Evolutionary conservation across 768 basidiomycete genomes (phyloP).

Genomic region (Peribolospora baueri): DNA sequence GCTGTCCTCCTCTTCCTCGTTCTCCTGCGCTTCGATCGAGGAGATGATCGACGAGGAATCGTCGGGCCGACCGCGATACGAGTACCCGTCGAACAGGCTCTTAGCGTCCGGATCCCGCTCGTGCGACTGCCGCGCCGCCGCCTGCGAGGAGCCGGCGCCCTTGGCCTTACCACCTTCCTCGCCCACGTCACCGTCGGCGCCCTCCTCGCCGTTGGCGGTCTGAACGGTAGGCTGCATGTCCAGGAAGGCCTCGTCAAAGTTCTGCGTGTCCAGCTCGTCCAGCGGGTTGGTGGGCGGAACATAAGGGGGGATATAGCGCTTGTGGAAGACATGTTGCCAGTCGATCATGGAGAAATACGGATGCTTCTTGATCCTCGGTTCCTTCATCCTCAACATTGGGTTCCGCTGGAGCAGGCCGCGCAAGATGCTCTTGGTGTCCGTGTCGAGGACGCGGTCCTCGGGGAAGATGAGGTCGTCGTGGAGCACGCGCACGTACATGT

Average conservation of each 20-base stretch:
- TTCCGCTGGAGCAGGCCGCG: slow-evolving; percentile 83
- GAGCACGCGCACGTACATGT: slow-evolving; percentile 81
- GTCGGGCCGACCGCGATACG: slow-evolving; percentile 55
- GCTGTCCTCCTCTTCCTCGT: slow-evolving; percentile 32
- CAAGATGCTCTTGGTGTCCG: slow-evolving; percentile 82
- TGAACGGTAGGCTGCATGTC: slow-evolving; percentile 85
- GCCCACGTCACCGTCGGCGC: slow-evolving; percentile 14
- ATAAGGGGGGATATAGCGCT: slow-evolving; percentile 70
- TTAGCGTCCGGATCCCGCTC: slow-evolving; percentile 26
- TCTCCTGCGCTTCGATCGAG: slow-evolving; percentile 26
- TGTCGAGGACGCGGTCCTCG: slow-evolving; percentile 68
- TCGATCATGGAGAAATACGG: slow-evolving; percentile 89
- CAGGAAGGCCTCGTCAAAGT: slow-evolving; percentile 91
- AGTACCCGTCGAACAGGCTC: slow-evolving; percentile 83
- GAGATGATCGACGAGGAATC: slow-evolving; percentile 34
- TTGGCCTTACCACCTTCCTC: slow-evolving; percentile 14
- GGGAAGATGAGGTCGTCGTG: slow-evolving; percentile 77
- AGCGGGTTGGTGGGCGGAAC: slow-evolving; percentile 55
- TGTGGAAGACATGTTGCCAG: slow-evolving; percentile 43
- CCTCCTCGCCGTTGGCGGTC: slow-evolving; percentile 29
- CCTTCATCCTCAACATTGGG: slow-evolving; percentile 68
- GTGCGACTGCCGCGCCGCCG: slow-evolving; percentile 25
- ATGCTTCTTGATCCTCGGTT: slow-evolving; percentile 79
- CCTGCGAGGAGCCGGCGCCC: slow-evolving; percentile 20
- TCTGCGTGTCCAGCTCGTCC: slow-evolving; percentile 85